A percentile compares a stretch with the other conserved stretches of the same genome.
Conservation (phyloP, 345 rosid genomes). For the Acer negundo region DNA sequence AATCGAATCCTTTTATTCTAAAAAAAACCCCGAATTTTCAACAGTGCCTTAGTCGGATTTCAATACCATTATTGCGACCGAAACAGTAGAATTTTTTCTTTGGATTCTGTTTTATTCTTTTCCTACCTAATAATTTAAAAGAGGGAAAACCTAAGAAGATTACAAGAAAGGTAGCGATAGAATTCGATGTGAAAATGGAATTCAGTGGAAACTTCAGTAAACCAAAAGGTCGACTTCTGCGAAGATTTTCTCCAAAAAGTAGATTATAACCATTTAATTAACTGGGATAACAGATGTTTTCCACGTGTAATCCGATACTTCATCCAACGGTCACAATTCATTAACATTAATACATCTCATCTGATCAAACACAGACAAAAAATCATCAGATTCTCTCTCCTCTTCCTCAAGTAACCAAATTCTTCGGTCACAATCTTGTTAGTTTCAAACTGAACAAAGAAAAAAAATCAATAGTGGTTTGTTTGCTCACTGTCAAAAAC, state of each 20-base stretch:
- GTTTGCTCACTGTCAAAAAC: not conserved
- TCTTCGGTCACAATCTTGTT: not conserved
- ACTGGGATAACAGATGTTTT: not conserved
- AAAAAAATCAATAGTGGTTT: not conserved
- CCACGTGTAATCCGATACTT: not conserved
- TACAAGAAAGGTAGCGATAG: not conserved
- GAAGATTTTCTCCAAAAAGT: not conserved
- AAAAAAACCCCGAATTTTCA: no score
- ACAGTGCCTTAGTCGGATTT: no score
- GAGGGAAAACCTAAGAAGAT: not conserved
- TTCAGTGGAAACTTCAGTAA: not conserved
- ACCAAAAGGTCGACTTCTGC: not conserved
- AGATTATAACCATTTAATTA: no score
- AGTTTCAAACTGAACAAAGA: not conserved
- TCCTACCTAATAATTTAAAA: no score
- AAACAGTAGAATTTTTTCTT: no score
- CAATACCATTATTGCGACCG: no score
- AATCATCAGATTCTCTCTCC: not conserved
- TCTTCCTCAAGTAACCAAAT: not conserved
- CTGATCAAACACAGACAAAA: not conserved
- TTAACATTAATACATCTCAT: not conserved
- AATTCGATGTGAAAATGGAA: not conserved
- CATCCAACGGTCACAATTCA: not conserved
- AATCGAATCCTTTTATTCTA: no score
- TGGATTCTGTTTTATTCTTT: no score